Conservation (phyloP, 78 protist species). For the slime mould (Dictyostelium discoideum) region DNA sequence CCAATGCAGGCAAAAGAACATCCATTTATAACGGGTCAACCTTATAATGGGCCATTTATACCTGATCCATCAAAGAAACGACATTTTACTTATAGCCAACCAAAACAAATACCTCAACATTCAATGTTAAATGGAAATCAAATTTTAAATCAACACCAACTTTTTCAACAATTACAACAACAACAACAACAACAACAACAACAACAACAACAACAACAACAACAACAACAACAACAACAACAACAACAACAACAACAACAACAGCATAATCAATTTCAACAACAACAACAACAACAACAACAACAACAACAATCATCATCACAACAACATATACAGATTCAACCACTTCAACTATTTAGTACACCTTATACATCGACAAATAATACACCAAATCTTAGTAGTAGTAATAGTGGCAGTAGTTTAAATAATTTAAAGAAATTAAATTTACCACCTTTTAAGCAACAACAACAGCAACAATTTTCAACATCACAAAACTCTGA, state of each 20-base stretch:
- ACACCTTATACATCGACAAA: background rate
- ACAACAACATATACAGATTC: background rate
- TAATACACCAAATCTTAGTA: conserved; percentile 14
- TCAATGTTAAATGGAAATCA: background rate
- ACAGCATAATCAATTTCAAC: background rate
- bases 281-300: background rate
- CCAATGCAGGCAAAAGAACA: conserved; percentile 84
- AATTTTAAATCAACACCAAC: background rate
- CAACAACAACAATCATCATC: background rate
- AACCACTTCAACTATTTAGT: background rate
- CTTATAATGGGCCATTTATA: conserved; percentile 59
- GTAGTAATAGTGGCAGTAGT: background rate
- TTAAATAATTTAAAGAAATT: background rate
- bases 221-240: background rate
- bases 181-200: background rate
- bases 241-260: background rate
- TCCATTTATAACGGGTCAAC: conserved; percentile 87
- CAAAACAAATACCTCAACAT: conserved; percentile 15
- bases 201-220: background rate
- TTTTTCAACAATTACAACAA: background rate
- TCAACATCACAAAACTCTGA: background rate
- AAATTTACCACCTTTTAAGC: conserved; percentile 11
- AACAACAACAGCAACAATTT: background rate
- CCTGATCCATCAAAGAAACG: conserved; percentile 59
- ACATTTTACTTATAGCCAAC: background rate